Percentiles rank a stretch among this genome's conserved stretches.
Conservation (phyloP, 1,284 basidiomycete species). For the Heimioporus retisporus region DNA sequence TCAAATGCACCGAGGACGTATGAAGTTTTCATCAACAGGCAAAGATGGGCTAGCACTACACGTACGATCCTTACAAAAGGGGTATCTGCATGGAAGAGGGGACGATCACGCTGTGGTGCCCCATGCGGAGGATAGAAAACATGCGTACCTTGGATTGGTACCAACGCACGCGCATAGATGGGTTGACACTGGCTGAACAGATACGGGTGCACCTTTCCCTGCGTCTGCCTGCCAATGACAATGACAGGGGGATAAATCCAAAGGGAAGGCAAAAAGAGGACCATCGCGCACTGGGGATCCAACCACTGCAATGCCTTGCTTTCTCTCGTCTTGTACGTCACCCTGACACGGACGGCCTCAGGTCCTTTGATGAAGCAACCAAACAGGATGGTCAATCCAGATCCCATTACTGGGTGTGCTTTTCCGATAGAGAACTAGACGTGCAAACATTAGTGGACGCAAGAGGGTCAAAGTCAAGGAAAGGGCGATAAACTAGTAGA, state of each 20-base stretch:
- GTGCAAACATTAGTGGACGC: no score
- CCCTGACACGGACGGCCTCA: conserved; percentile 61
- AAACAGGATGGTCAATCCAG: conserved; percentile 68
- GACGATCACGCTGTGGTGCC: no score
- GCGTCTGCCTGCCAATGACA: conserved; percentile 76
- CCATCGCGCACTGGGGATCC: conserved; percentile 72
- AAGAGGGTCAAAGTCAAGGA: no score
- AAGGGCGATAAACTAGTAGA: background rate
- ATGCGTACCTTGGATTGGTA: conserved; percentile 79
- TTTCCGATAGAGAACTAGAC: conserved; percentile 62
- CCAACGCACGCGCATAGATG: conserved; percentile 86
- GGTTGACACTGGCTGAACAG: conserved; percentile 97
- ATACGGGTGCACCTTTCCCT: conserved; percentile 88
- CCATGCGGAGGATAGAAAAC: background rate
- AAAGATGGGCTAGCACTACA: conserved; percentile 13
- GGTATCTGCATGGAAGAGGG: conserved; percentile 55
- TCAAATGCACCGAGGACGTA: no score
- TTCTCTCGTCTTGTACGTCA: conserved; percentile 81
- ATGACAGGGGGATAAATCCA: no score
- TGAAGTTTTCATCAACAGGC: background rate
- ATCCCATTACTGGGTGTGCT: conserved; percentile 78
- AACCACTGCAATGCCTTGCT: conserved; percentile 96
- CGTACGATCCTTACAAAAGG: conserved; percentile 81
- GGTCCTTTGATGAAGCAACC: conserved; percentile 41
- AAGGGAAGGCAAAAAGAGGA: background rate